Percentiles rank a stretch among this genome's conserved stretches.
Evolutionary conservation across 108 stramenopile species (phyloP).

Genomic region (Poteriospumella lacustris): DNA sequence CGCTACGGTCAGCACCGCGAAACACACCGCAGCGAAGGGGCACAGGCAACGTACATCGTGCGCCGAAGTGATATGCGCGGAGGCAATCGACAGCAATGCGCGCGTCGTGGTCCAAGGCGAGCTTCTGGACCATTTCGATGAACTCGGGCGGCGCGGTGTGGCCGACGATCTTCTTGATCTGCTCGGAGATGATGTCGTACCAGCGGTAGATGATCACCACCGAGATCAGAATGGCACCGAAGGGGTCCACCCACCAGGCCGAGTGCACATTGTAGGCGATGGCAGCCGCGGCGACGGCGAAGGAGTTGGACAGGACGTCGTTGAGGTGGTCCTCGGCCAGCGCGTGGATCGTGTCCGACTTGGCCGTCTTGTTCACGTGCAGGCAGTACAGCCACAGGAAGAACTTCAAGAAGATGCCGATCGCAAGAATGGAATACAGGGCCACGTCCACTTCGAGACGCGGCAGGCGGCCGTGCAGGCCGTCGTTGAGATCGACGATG

Average conservation of each 20-base stretch:
- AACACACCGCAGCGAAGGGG: too few species aligned
- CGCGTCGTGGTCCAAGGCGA: slow-evolving; percentile 72
- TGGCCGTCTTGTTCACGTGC: too few species aligned
- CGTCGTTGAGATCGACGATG: too few species aligned
- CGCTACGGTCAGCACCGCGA: too few species aligned
- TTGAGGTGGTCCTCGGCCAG: slow-evolving; percentile 88
- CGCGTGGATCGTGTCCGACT: not conserved
- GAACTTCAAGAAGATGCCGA: slow-evolving; percentile 73
- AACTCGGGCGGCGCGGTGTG: slow-evolving; percentile 76
- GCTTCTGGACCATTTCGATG: slow-evolving; percentile 72
- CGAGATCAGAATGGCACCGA: slow-evolving; percentile 81
- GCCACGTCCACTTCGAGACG: too few species aligned
- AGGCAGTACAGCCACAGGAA: slow-evolving; percentile 61
- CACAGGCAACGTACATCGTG: slow-evolving; percentile 81
- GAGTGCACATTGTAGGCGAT: too few species aligned
- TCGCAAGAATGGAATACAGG: too few species aligned
- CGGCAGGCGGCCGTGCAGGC: too few species aligned
- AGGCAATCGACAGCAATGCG: slow-evolving; percentile 72
- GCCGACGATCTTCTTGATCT: slow-evolving; percentile 80
- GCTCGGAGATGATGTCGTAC: slow-evolving; percentile 78
- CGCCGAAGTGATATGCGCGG: slow-evolving; percentile 88
- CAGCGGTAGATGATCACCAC: slow-evolving; percentile 81
- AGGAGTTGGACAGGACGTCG: slow-evolving; percentile 73
- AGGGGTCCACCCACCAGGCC: slow-evolving; percentile 79
- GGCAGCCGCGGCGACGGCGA: slow-evolving; percentile 72